Evolutionary conservation across 116 monocot species (phyloP).

Genomic region (Trichopus zeylanicus): DNA sequence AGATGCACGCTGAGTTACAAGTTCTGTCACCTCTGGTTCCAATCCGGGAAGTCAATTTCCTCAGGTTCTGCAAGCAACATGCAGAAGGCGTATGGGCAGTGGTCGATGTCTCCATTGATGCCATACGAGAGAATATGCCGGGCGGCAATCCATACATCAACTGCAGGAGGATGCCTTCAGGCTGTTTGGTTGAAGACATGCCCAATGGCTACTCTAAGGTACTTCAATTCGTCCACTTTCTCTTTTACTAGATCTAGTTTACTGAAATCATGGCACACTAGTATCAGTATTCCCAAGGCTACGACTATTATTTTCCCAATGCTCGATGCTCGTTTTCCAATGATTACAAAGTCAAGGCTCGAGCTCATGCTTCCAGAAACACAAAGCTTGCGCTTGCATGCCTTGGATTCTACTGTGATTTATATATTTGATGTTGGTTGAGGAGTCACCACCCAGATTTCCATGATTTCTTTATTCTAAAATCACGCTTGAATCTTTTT

Average conservation of each 20-base stretch:
- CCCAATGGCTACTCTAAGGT: slow-evolving; percentile 98
- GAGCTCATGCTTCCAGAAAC: slow-evolving; percentile 4
- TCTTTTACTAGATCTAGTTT: not conserved
- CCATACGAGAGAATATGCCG: slow-evolving; percentile 23
- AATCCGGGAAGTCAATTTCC: slow-evolving; percentile 65
- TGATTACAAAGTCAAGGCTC: too few species aligned
- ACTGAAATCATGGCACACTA: too few species aligned
- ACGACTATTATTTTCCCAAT: too few species aligned
- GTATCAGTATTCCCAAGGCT: too few species aligned
- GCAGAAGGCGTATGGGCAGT: slow-evolving; percentile 83
- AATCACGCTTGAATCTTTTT: too few species aligned
- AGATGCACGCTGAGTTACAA: slow-evolving; percentile 97
- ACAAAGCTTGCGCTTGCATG: not conserved
- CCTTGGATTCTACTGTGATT: too few species aligned
- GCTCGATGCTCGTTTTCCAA: too few species aligned
- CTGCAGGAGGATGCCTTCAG: slow-evolving; percentile 89
- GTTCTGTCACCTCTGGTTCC: slow-evolving; percentile 91
- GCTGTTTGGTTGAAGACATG: slow-evolving; percentile 86
- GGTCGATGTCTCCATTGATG: slow-evolving; percentile 81
- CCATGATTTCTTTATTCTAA: slow-evolving; percentile 2
- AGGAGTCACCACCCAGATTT: slow-evolving; percentile 1
- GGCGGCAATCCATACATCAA: slow-evolving; percentile 14
- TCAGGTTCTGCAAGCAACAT: slow-evolving; percentile 90
- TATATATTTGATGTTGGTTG: slow-evolving; percentile 1
- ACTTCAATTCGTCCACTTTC: slow-evolving; percentile 4